A percentile compares a stretch with the other conserved stretches of the same genome.
These are phyloP conservation scores for Podospora didyma DNA, from an alignment of 495 filamentous ascomycete genomes.

Conservation along the genomic window DNA sequence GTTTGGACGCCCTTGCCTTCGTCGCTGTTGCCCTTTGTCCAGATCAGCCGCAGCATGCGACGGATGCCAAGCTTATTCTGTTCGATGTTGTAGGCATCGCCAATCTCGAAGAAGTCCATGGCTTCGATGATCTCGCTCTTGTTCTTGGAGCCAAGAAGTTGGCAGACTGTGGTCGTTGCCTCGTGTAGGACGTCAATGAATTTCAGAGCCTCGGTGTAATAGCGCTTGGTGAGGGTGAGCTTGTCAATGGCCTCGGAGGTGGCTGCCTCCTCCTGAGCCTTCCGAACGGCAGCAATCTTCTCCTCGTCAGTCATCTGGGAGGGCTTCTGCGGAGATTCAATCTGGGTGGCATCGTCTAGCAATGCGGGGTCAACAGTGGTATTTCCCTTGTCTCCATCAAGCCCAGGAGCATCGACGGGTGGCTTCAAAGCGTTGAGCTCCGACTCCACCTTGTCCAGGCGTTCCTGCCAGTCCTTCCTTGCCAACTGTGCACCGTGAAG, in stretches of 20 bases:
- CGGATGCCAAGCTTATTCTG: constrained; percentile 86
- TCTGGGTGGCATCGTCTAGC: constrained; percentile 83
- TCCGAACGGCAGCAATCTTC: constrained; percentile 53
- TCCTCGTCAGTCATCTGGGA: constrained; percentile 56
- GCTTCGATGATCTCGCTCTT: constrained; percentile 98
- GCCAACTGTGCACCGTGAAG: constrained; percentile 87
- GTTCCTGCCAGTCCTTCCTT: constrained; percentile 75
- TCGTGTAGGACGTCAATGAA: constrained; percentile 94
- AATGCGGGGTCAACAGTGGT: constrained; percentile 67
- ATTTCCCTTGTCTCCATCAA: constrained; percentile 55
- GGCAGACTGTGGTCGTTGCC: constrained; percentile 71
- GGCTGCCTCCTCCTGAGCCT: constrained; percentile 64
- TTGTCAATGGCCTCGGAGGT: constrained; percentile 77
- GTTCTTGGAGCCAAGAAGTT: constrained; percentile 87
- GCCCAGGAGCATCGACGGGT: constrained; percentile 70
- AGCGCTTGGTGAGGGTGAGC: constrained; percentile 80
- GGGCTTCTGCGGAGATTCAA: constrained; percentile 58
- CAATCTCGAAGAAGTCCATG: constrained; percentile 95
- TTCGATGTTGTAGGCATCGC: constrained; percentile 93
- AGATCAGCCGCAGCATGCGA: constrained; percentile 92
- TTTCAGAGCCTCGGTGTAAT: constrained; percentile 84
- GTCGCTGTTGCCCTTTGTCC: constrained; percentile 98
- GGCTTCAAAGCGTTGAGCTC: constrained; percentile 80
- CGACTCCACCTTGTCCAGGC: constrained; percentile 73
- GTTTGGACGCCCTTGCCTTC: constrained; percentile 98